These are phyloP conservation scores for Xylaria sp. DNA, from an alignment of 2,329 filamentous ascomycete species.

Conservation along the genomic window DNA sequence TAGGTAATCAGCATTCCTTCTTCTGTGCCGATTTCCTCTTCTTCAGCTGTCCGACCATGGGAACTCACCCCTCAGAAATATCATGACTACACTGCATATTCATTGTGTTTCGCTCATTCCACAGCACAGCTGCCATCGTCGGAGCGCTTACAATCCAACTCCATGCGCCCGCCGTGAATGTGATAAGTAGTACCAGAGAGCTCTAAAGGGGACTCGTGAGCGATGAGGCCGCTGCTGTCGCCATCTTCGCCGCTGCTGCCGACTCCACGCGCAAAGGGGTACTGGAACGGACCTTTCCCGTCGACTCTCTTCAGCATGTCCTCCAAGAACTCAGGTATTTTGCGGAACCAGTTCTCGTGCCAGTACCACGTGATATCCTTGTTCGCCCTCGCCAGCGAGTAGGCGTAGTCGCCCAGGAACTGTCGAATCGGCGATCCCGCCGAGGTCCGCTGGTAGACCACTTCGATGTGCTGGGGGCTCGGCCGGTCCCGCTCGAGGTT, in stretches of 20 bases:
- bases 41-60: not conserved
- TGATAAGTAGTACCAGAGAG: constrained; percentile 19
- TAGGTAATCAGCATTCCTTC: too few relatives aligned
- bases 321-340: constrained; percentile 11
- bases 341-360: constrained; percentile 6
- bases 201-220: constrained; percentile 4
- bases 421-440: constrained; percentile 2
- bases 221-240: not conserved
- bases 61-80: not conserved
- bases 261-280: not conserved
- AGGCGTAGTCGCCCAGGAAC: constrained; percentile 17
- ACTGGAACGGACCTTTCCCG: constrained; percentile 11
- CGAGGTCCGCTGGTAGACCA: not conserved
- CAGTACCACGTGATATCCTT: constrained; percentile 12
- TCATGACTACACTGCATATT: not conserved
- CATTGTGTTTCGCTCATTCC: not conserved
- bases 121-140: not conserved
- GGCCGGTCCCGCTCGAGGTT: not conserved
- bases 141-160: constrained; percentile 7
- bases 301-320: constrained; percentile 18
- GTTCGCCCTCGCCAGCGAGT: not conserved
- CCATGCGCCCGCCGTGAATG: constrained; percentile 3
- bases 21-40: not conserved
- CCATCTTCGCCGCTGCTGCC: not conserved
- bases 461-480: not conserved